phyloP scores from a whole-genome alignment of 1,139 yeast species.

The Kluyveromyces sp. region DNA sequence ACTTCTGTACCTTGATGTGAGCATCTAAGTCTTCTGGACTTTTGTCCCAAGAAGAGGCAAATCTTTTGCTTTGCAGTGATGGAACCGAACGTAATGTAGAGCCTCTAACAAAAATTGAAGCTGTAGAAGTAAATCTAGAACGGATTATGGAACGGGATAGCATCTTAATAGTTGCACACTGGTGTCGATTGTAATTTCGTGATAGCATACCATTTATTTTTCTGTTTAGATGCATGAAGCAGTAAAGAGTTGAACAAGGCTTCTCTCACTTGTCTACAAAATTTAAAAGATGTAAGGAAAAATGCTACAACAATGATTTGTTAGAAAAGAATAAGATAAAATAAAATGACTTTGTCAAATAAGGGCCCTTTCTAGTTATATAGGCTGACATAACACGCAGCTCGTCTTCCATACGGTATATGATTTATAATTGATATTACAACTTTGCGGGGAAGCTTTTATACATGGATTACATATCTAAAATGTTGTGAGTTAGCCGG shows the following conservation, averaged over 20 bases:
- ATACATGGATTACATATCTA: not conserved
- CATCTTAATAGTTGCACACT: not conserved
- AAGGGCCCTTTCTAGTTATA: no score
- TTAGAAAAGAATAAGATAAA: no score
- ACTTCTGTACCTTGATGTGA: constrained; percentile 18
- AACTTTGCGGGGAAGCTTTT: not conserved
- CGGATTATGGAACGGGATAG: not conserved
- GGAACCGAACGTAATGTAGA: not conserved
- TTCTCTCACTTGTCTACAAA: no score
- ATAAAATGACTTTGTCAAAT: no score
- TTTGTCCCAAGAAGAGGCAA: constrained; percentile 24
- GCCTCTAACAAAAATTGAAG: not conserved
- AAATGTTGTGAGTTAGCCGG: not conserved
- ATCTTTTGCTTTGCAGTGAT: constrained; percentile 3
- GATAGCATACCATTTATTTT: no score
- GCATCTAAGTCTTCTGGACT: constrained; percentile 11
- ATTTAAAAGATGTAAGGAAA: no score
- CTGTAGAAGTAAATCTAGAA: not conserved
- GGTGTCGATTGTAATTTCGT: no score
- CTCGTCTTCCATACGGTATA: not conserved
- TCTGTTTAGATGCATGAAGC: no score
- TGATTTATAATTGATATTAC: not conserved
- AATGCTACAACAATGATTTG: no score
- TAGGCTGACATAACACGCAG: not conserved
- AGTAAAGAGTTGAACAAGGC: no score